phyloP scores from a whole-genome alignment of 805 yeast species.

The Metschnikowia peoriensis region DNA sequence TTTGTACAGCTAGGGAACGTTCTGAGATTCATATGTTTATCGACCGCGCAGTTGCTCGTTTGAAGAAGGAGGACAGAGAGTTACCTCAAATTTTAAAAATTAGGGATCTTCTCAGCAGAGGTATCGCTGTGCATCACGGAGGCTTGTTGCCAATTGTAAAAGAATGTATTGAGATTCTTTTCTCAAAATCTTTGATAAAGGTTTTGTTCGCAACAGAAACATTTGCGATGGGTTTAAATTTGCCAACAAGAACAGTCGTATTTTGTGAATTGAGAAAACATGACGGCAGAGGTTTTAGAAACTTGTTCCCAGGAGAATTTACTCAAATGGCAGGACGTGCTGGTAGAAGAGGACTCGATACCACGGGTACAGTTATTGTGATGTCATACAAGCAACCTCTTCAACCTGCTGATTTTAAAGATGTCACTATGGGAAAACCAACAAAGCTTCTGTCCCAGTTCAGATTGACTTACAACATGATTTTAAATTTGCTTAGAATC shows the following conservation, averaged over 20 bases:
- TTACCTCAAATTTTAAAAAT: slow-evolving; percentile 86
- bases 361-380: slow-evolving; percentile 90
- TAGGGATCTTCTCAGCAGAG: slow-evolving; percentile 80
- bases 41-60: slow-evolving; percentile 81
- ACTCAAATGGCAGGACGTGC: slow-evolving; percentile 99
- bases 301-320: slow-evolving; percentile 90
- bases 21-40: slow-evolving; percentile 92
- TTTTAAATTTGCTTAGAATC: slow-evolving; percentile 81
- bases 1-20: slow-evolving; percentile 79
- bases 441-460: slow-evolving; percentile 90
- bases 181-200: slow-evolving; percentile 81
- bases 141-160: slow-evolving; percentile 91
- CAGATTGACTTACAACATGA: slow-evolving; percentile 94
- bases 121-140: slow-evolving; percentile 95
- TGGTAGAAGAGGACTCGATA: slow-evolving; percentile 94
- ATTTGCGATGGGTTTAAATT: slow-evolving; percentile 96
- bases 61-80: slow-evolving; percentile 88
- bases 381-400: slow-evolving; percentile 77
- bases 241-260: slow-evolving; percentile 95
- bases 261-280: slow-evolving; percentile 84
- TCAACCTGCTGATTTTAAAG: slow-evolving; percentile 59
- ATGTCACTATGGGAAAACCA: slow-evolving; percentile 83
- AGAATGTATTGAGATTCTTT: slow-evolving; percentile 88
- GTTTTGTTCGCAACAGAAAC: slow-evolving; percentile 97
- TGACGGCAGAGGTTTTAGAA: slow-evolving; percentile 82